Conservation (phyloP, 176 grass and related monocot species). For the Triticum timopheevii region DNA sequence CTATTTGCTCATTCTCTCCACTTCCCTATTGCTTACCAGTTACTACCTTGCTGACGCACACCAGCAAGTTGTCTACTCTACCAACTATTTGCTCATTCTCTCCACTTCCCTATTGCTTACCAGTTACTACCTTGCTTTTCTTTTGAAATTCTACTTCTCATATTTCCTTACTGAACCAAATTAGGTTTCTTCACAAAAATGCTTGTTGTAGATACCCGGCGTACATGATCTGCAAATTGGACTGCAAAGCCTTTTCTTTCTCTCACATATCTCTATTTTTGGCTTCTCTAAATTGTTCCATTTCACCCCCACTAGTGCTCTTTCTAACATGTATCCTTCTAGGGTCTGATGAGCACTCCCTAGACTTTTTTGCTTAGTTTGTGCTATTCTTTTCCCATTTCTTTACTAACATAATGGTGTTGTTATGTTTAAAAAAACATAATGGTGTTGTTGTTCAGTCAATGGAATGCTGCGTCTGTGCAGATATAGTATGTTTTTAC, state of each 20-base stretch:
- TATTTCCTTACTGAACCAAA: background rate
- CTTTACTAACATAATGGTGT: background rate
- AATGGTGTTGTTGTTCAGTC: constrained; percentile 1
- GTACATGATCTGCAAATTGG: background rate
- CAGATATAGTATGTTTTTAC: constrained; percentile 3
- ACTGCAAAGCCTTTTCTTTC: background rate
- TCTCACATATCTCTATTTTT: constrained; percentile 13
- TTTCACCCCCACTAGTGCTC: background rate
- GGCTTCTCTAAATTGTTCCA: constrained; percentile 14
- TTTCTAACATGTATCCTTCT: background rate
- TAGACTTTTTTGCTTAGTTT: background rate
- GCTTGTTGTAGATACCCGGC: background rate
- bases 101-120: background rate
- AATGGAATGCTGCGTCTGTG: background rate
- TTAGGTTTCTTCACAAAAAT: background rate
- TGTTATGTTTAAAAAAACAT: background rate
- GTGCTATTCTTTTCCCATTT: background rate
- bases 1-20: constrained; percentile 5
- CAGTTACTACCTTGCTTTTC: background rate
- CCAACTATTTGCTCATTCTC: background rate
- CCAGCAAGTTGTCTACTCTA: background rate
- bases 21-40: background rate
- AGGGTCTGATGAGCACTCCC: background rate
- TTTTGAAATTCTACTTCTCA: background rate
- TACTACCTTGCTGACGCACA: background rate